Evolutionary conservation across 2,329 filamentous ascomycete genomes (phyloP), one percentile per base, ranked within the genome.

Genomic region (Cercospora sp.): DNA sequence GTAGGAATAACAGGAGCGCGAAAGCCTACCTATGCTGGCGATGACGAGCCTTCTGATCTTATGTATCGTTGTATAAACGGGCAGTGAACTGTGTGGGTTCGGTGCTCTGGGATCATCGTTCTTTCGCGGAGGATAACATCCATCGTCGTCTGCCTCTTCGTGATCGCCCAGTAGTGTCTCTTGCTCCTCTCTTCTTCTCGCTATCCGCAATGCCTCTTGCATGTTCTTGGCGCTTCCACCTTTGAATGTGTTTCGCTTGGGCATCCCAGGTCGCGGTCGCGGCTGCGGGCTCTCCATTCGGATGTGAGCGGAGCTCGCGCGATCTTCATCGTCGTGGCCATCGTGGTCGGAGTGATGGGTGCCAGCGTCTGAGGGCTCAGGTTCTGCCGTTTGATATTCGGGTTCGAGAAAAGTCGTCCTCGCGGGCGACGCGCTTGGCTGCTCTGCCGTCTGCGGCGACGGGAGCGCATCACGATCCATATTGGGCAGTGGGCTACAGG

Each of bases 1-100:
- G 57, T 5, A 13, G 28, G 5, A 5, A 9, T 10, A 9, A 23
- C n/a, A 36, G 18, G 10, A 39, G 18, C 5, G 13, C 39, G n/a
- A 6, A 48, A 13, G 67, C 77, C 51, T 72, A 81, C 79, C 80
- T 64, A 85, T 84, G 63, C 80, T 81, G 20, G 83, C 83, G 31
- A 83, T 75, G 8, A 85, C 71, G 33, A 84, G 74, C 30, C 82
- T 73, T 62, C 82, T 78, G 69, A 84, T 84, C 60, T 80, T 81
- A 65, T 93, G 91, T 74, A 93, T 93, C 71, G 89, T 93, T 60
- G 87, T 90, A 80, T 93, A 94, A 13, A 93, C 89, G 45, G 90
- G 89, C 72, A 93, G 80, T 70, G 87, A 83, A 20, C 83, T 83
- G 78, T 91, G 87, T 31, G 86, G 82, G 74, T 89, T 87, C 16